These are phyloP conservation scores for Thielaviopsis populi DNA, from an alignment of 2,329 filamentous ascomycete species.

Conservation along the genomic window DNA sequence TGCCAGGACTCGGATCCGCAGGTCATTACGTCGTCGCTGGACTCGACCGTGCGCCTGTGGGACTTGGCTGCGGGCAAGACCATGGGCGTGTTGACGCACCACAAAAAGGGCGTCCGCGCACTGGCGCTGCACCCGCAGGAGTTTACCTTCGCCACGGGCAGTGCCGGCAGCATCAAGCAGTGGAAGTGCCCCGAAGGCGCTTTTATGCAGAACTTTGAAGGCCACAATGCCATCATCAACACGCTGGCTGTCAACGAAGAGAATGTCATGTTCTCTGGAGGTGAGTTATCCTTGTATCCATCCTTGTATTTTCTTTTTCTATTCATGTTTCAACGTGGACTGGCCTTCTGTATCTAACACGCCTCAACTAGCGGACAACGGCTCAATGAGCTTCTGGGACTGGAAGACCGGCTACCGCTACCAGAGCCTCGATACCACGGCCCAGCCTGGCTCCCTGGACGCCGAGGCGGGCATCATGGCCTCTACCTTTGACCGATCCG, in stretches of 20 bases:
- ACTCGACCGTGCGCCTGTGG: constrained; percentile 84
- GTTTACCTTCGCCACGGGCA: constrained; percentile 90
- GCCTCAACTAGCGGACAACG: constrained; percentile 58
- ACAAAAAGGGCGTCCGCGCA: constrained; percentile 90
- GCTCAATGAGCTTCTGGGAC: constrained; percentile 95
- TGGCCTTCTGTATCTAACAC: neutral
- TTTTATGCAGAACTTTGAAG: constrained; percentile 98
- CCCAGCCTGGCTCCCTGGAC: constrained; percentile 85
- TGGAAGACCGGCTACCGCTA: constrained; percentile 95
- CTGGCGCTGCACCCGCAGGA: constrained; percentile 76
- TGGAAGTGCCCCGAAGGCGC: constrained; percentile 97
- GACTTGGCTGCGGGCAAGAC: constrained; percentile 92
- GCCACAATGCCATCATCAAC: constrained; percentile 94
- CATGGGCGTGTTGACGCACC: constrained; percentile 89
- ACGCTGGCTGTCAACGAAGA: constrained; percentile 85
- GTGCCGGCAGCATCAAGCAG: constrained; percentile 90
- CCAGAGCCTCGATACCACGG: constrained; percentile 77
- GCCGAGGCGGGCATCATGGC: constrained; percentile 93
- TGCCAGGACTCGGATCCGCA: constrained; percentile 96
- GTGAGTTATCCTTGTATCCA: constrained; percentile 23
- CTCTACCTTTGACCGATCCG: constrained; percentile 80
- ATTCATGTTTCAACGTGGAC: neutral
- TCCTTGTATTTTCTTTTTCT: neutral
- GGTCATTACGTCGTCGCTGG: constrained; percentile 83
- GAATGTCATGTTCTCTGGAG: constrained; percentile 87